A percentile compares a stretch with the other conserved stretches of the same genome.
phyloP scores from a whole-genome alignment of 768 basidiomycete genomes.

The Imleria badia region DNA sequence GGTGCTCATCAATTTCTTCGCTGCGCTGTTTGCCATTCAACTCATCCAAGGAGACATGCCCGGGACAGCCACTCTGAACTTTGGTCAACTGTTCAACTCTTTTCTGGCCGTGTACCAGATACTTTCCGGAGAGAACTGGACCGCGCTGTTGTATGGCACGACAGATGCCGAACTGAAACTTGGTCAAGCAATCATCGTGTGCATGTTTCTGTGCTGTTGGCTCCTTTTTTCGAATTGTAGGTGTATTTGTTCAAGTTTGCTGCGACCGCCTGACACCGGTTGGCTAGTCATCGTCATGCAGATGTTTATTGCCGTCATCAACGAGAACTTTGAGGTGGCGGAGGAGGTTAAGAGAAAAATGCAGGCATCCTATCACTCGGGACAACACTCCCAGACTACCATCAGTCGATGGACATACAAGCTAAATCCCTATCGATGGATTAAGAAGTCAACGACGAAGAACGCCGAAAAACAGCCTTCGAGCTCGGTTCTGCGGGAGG shows the following conservation, averaged over 20 bases:
- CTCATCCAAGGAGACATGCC: slow-evolving; percentile 81
- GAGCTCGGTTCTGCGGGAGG: slow-evolving; percentile 75
- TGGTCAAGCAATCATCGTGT: slow-evolving; percentile 68
- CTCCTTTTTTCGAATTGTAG: slow-evolving; percentile 89
- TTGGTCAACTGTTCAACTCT: slow-evolving; percentile 78
- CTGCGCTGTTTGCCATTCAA: slow-evolving; percentile 80
- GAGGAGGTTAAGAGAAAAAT: slow-evolving; percentile 85
- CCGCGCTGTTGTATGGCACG: slow-evolving; percentile 64
- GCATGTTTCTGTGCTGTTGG: slow-evolving; percentile 79
- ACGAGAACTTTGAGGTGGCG: slow-evolving; percentile 91
- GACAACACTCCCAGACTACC: slow-evolving; percentile 53
- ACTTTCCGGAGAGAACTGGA: slow-evolving; percentile 95
- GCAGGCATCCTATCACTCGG: slow-evolving; percentile 73
- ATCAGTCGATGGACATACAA: slow-evolving; percentile 60
- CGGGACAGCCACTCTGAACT: slow-evolving; percentile 58
- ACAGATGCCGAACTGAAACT: slow-evolving; percentile 59
- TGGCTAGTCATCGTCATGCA: slow-evolving; percentile 81
- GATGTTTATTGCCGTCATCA: slow-evolving; percentile 97
- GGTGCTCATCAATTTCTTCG: slow-evolving; percentile 81
- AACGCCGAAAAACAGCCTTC: slow-evolving; percentile 71
- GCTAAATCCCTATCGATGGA: slow-evolving; percentile 87
- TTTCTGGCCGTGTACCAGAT: slow-evolving; percentile 88
- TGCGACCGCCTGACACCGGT: background rate
- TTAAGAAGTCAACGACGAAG: slow-evolving; percentile 69
- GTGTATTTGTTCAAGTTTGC: slow-evolving; percentile 26